A percentile compares a stretch with the other conserved stretches of the same genome.
These are phyloP conservation scores for Aspergillus ostianus DNA, from an alignment of 495 filamentous ascomycete genomes.

Conservation along the genomic window DNA sequence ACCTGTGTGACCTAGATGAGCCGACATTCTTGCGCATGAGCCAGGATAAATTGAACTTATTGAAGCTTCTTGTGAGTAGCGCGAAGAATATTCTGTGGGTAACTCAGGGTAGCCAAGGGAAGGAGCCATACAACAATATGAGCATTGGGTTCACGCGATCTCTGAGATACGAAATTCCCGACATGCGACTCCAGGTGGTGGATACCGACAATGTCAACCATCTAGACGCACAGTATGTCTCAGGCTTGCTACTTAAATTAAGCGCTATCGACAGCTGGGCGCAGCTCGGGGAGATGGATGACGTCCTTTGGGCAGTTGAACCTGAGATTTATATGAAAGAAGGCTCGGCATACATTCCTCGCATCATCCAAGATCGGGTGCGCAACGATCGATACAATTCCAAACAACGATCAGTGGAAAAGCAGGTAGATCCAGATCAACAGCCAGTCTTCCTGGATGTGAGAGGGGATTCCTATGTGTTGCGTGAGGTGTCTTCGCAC, in stretches of 20 bases:
- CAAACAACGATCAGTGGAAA: background rate
- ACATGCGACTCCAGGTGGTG: slow-evolving; percentile 28
- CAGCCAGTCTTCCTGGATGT: background rate
- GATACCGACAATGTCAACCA: slow-evolving; percentile 20
- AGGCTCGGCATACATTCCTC: background rate
- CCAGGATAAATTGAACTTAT: slow-evolving; percentile 2
- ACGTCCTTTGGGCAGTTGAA: background rate
- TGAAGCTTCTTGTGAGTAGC: slow-evolving; percentile 25
- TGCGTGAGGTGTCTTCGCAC: background rate
- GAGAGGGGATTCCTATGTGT: background rate
- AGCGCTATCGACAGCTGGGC: background rate
- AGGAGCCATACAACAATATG: slow-evolving; percentile 31
- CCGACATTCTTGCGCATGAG: slow-evolving; percentile 42
- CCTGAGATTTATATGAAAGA: background rate
- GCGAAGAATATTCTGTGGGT: slow-evolving; percentile 38
- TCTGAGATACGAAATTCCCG: slow-evolving; percentile 17
- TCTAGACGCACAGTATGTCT: background rate
- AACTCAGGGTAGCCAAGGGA: slow-evolving; percentile 17
- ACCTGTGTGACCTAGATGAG: slow-evolving; percentile 42
- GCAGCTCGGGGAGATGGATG: background rate
- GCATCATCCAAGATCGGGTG: background rate
- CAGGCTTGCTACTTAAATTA: background rate
- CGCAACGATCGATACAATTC: background rate
- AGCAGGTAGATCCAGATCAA: background rate
- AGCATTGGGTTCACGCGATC: slow-evolving; percentile 35